phyloP scores from a whole-genome alignment of 768 basidiomycete genomes.

The Hypsizygus marmoreus region DNA sequence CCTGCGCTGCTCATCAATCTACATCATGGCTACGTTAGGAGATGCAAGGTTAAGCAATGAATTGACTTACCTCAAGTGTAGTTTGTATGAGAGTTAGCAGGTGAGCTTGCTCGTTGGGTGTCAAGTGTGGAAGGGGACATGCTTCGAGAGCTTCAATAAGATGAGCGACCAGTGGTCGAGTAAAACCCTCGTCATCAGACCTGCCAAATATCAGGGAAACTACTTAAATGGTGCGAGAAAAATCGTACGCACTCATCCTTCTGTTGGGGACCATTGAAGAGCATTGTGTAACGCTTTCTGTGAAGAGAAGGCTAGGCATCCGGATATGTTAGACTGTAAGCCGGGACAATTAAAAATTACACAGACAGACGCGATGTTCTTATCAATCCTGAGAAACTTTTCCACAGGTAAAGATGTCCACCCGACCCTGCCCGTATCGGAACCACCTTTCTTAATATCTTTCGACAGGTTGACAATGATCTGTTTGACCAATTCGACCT shows the following conservation, averaged over 20 bases:
- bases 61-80: slow-evolving; percentile 72
- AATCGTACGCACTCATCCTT: slow-evolving; percentile 44
- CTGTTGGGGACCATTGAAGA: slow-evolving; percentile 53
- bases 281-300: slow-evolving; percentile 46
- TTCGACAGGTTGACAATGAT: slow-evolving; percentile 71
- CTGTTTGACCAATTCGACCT: slow-evolving; percentile 81
- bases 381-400: slow-evolving; percentile 49
- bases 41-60: slow-evolving; percentile 3
- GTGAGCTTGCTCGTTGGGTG: slow-evolving; percentile 80
- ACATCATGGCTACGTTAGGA: no score
- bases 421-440: slow-evolving; percentile 21
- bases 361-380: slow-evolving; percentile 19
- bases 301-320: slow-evolving; percentile 14
- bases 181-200: slow-evolving; percentile 58
- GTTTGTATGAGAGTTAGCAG: slow-evolving; percentile 85
- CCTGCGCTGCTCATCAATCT: slow-evolving; percentile 92
- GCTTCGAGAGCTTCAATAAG: slow-evolving; percentile 68
- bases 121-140: slow-evolving; percentile 67
- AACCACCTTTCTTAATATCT: slow-evolving; percentile 29
- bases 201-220: slow-evolving; percentile 31
- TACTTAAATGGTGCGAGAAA: not conserved
- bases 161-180: slow-evolving; percentile 55
- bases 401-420: slow-evolving; percentile 62
- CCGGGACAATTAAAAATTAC: not conserved
- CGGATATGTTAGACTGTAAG: slow-evolving; percentile 8